Evolutionary conservation across 768 basidiomycete species (phyloP), one percentile per base, ranked within the genome.

Genomic region (Serendipita sp.): DNA sequence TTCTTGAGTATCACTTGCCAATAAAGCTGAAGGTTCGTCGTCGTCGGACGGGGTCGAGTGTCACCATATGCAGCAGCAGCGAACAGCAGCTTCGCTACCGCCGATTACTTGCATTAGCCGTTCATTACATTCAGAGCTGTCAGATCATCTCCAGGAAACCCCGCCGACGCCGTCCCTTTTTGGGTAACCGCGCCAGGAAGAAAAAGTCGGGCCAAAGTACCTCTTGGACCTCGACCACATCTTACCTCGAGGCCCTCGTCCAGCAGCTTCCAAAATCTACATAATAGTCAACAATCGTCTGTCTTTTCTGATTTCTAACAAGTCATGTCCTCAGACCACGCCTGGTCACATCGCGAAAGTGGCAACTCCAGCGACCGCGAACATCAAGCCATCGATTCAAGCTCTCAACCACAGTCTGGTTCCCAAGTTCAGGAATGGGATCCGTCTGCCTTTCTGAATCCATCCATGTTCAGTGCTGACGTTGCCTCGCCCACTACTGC

Each of bases 391-490:
- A 51, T 32, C 48, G 48, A 51, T n/a, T 32, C n/a, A n/a, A 51
- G 48, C n/a, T 51, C 48, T 18, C 48, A 51, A 32, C 48, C 48
- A 5, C 48, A 8, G n/a, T 51, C 48, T 8, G 48, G 7, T 51
- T 36, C 18, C 28, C 56, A 60, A 8, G 30, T 34, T 60, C 56
- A 60, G 36, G 56, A 60, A 36, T 60, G 56, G 56, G 56, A 60
- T 38, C 56, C 56, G 8, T 60, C 56, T 60, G 56, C 56, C 28
- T 60, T 60, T 38, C n/a, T 60, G 56, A 60, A 60, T 34, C 56
- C 56, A 30, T 28, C 56, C 28, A 60, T 60, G 56, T 60, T 60
- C 35, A 60, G 30, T 35, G 23, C 56, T 28, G 56, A 60, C 36
- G n/a, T 16, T 4, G 30, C 32, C 56, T 60, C 56, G 56, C 56